Percentiles rank a stretch among this genome's conserved stretches.
phyloP scores from a whole-genome alignment of 192 early-diverging fungal genomes.

The Diversispora epigaea region DNA sequence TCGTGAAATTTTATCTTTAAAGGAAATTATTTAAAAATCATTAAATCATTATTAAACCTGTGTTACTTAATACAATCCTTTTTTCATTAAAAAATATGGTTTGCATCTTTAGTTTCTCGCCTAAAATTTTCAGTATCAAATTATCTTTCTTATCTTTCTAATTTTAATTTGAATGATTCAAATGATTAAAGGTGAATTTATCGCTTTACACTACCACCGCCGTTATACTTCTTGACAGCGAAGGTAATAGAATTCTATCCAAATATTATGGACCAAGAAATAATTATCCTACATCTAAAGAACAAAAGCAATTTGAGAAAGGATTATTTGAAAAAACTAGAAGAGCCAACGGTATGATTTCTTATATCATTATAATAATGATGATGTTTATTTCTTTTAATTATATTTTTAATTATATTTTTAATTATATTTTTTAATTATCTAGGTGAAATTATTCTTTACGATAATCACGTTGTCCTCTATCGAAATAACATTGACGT shows the following conservation, averaged over 20 bases:
- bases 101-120: no score
- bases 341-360: slow-evolving; percentile 63
- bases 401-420: neutral
- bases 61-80: no score
- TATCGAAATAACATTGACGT: slow-evolving; percentile 86
- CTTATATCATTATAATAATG: neutral
- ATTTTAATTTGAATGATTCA: neutral
- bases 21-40: no score
- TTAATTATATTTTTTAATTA: neutral
- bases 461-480: slow-evolving; percentile 88
- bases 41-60: no score
- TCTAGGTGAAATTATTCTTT: slow-evolving; percentile 86
- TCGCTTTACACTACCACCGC: slow-evolving; percentile 86
- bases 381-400: neutral
- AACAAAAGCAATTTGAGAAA: slow-evolving; percentile 90
- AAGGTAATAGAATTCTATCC: slow-evolving; percentile 87
- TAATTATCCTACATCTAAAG: slow-evolving; percentile 67
- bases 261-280: slow-evolving; percentile 79
- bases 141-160: neutral
- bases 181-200: slow-evolving; percentile 59
- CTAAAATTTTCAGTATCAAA: no score
- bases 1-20: no score
- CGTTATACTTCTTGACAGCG: slow-evolving; percentile 86
- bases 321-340: slow-evolving; percentile 90
- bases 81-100: no score